Evolutionary conservation across 2,329 filamentous ascomycete species (phyloP), one percentile per base, ranked within the genome.

Genomic region (Aspergillus jensenii): DNA sequence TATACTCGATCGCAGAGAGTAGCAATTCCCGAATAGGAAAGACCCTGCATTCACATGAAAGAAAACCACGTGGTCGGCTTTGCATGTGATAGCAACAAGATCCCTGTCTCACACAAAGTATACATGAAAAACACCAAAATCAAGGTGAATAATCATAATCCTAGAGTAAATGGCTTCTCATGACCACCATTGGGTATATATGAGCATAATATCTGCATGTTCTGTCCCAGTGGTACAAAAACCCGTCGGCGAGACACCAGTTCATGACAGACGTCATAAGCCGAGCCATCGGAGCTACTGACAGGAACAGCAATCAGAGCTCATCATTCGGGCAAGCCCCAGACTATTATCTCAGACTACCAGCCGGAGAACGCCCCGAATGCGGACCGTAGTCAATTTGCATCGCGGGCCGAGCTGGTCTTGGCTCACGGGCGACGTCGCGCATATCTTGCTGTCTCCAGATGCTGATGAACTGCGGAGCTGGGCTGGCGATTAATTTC

Each of bases 371-470:
- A 49, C 11, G 8, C 17, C 33, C 47, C 47, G 19, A 49, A 49
- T 49, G 47, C 31, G 47, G 47, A 25, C 23, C 15, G 14, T 4
- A 23, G 5, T n/a, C 15, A 21, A 37, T 23, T 33, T 37, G 8
- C n/a, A 33, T 33, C 23, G 15, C 37, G 23, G 19, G 12, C 50
- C 25, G 40, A 31, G 39, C 40, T 6, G 39, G 19, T 33, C 50
- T 52, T 52, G 41, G 40, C 51, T 9, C 5, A 12, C 31, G 51
- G 51, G 51, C 51, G 51, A 53, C 51, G 51, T 53, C 51, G 51
- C 27, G 51, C 51, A 53, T 39, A 6, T n/a, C 25, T 12, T 49
- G 2, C 3, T 11, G 27, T 31, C 27, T 31, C 27, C 15, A 37
- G 35, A 2, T 6, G 35, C 6, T 5, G 12, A 37, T 15, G 15